Base-by-base conservation (phyloP, 257 asterid genomes). In the Asclepias syriaca region DNA sequence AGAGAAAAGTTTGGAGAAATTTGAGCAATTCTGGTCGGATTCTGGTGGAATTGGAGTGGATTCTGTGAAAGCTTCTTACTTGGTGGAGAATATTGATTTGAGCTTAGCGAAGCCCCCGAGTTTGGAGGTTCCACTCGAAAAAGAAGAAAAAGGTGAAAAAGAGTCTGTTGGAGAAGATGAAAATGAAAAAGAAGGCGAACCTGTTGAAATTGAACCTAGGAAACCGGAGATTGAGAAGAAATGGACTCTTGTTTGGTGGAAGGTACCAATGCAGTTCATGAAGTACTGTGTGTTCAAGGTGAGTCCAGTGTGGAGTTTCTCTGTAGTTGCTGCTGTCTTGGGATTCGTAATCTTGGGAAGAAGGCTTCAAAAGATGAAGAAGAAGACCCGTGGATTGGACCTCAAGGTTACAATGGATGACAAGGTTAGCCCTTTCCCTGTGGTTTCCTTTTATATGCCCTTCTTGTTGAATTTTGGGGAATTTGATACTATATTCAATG, bases 171-270 rank as follows among this genome's bases (percentile, higher is more conserved):
- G 13, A 39, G 55, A 80, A 39, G 55, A 80, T 61, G 86, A 68
- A 21, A 61, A 80, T 61, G 86, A 68, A 21, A 61, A 65, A 39
- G 75, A 66, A 63, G 78, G 32, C 15, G 77, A 61, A 51, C 65
- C 43, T 66, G 68, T 46, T 16, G 85, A 63, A 60, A 24, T 49
- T 85, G 77, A 73, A 57, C 50, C 32, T 69, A 80, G 73, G 51
- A 68, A 40, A 65, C 72, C 22, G 84, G 87, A 83, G 59, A 77
- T 59, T 86, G 79, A 73, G 70, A 71, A 69, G 71, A 89, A 80
- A 88, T 84, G 79, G 75, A 76, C 88, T 75, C 29, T 86, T 32
- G 89, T 88, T 40, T 89, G 97, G 99, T 95, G 99, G 99, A 95
- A 90, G 96, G 81, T 86, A 77, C 97, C 98, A 10, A 81, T 91